A percentile compares a stretch with the other conserved stretches of the same genome.
Evolutionary conservation across 2,329 filamentous ascomycete species (phyloP).

Genomic region (Fusarium albosuccineum): DNA sequence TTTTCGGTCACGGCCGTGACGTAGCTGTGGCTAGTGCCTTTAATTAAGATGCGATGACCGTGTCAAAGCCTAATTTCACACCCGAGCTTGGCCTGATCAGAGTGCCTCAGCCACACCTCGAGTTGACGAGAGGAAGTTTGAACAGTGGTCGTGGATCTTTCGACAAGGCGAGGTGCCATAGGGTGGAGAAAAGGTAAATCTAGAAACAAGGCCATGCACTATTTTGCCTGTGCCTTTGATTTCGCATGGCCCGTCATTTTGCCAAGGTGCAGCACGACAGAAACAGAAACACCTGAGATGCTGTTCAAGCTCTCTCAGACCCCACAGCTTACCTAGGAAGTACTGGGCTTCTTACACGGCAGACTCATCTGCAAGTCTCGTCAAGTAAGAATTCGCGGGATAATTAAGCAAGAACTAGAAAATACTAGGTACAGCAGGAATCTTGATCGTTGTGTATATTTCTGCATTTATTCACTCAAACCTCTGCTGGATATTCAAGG

Average conservation of each 20-base stretch:
- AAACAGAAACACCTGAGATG: background rate
- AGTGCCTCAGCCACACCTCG: slow-evolving; percentile 29
- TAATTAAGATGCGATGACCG: slow-evolving; percentile 9
- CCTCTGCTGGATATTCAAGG: background rate
- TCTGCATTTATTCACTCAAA: background rate
- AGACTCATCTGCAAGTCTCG: too few species aligned
- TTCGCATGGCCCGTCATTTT: background rate
- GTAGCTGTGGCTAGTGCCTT: slow-evolving; percentile 24
- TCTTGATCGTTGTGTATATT: too few species aligned
- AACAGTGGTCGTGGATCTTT: background rate
- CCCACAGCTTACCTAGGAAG: too few species aligned
- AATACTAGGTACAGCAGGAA: too few species aligned
- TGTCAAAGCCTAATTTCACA: slow-evolving; percentile 10
- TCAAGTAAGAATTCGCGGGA: too few species aligned
- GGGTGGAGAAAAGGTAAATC: background rate
- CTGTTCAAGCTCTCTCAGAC: slow-evolving; percentile 1
- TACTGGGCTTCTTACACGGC: too few species aligned
- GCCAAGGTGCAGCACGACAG: background rate
- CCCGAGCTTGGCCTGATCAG: background rate
- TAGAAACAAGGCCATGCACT: background rate
- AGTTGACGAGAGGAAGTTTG: background rate
- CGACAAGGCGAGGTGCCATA: background rate
- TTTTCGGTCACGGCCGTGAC: slow-evolving; percentile 26
- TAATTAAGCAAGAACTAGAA: too few species aligned
- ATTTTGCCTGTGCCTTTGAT: background rate